Evolutionary conservation across 1,284 basidiomycete species (phyloP), one percentile per base, ranked within the genome.

Genomic region (Anthracocystis panici-leucophaei): DNA sequence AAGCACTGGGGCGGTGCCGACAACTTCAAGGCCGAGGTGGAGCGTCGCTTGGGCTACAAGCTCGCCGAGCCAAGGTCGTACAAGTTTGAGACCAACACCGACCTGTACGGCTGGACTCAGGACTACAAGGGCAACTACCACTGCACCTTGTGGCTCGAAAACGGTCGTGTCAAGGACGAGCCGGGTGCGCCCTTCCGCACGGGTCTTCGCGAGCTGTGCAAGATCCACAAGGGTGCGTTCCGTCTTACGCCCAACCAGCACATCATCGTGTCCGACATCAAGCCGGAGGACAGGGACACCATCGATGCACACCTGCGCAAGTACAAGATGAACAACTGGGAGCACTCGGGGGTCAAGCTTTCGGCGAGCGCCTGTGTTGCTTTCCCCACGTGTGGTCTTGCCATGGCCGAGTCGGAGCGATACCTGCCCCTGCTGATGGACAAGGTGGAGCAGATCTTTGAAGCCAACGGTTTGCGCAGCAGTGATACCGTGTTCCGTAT

Each of bases 401-500:
- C 94, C 14, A 96, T 96, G 93, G 94, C 94, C 29, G 94, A 97
- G 87, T 94, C 93, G 12, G 94, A 97, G 62, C 74, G 93, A 90
- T 98, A 97, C 86, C 88, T 99, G n/a, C 97, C 97, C 10, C 81
- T 96, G 25, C 90, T 99, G 50, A 89, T 98, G 74, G 93, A 94
- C 87, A 98, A 98, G 87, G 91, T 99, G 27, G 97, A 99, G 88
- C 91, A 91, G 86, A 92, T 98, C 33, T 94, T 93, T 83, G 95
- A 98, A 85, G 92, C 94, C 84, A 92, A 91, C 78, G 96, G 96
- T 27, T 88, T 99, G 50, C 90, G 94, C 58, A 92, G 95, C 84
- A 95, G 97, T 85, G 92, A 93, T 2, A 95, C 98, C 76, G 91
- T 97, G 63, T 97, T 98, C 94, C 91, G 96, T 65, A 98, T 98